These are phyloP conservation scores for Grosmannia serpens DNA, from an alignment of 2,329 filamentous ascomycete species.

Conservation along the genomic window DNA sequence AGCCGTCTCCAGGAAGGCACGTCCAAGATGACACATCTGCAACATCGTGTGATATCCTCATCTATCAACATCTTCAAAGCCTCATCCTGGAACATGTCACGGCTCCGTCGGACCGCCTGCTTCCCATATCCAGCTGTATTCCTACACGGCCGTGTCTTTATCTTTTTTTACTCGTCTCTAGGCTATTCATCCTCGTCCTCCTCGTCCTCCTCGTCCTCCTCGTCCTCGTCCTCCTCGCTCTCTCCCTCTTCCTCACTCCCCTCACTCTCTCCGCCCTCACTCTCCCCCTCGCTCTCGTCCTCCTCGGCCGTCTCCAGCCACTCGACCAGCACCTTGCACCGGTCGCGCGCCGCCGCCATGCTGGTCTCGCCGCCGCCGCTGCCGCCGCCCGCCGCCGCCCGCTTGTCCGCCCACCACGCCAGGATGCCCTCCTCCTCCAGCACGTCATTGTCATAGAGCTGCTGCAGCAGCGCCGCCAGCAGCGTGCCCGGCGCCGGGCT, in stretches of 20 bases:
- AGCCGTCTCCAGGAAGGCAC: too few species aligned
- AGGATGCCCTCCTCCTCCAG: conserved; percentile 82
- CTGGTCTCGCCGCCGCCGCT: conserved; percentile 7
- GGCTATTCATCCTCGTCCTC: background rate
- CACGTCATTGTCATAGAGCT: conserved; percentile 73
- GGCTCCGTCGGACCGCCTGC: too few species aligned
- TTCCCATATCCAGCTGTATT: background rate
- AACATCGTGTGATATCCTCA: too few species aligned
- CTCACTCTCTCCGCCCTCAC: conserved; percentile 14
- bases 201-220: background rate
- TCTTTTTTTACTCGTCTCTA: background rate
- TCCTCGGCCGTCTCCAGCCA: conserved; percentile 70
- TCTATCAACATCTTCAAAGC: too few species aligned
- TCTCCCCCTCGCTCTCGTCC: conserved; percentile 48
- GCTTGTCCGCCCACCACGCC: conserved; percentile 73
- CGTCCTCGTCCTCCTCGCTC: background rate
- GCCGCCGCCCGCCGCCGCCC: conserved; percentile 53
- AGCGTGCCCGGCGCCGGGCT: conserved; percentile 45
- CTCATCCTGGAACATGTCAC: too few species aligned
- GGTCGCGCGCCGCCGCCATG: conserved; percentile 59
- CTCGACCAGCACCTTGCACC: conserved; percentile 70
- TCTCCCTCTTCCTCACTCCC: conserved; percentile 1
- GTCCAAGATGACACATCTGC: too few species aligned
- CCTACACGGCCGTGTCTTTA: background rate
- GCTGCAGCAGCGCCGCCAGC: conserved; percentile 68